Evolutionary conservation across 371 early-diverging fungal genomes (phyloP), one percentile per base, ranked within the genome.

Genomic region (Mortierella sp.): DNA sequence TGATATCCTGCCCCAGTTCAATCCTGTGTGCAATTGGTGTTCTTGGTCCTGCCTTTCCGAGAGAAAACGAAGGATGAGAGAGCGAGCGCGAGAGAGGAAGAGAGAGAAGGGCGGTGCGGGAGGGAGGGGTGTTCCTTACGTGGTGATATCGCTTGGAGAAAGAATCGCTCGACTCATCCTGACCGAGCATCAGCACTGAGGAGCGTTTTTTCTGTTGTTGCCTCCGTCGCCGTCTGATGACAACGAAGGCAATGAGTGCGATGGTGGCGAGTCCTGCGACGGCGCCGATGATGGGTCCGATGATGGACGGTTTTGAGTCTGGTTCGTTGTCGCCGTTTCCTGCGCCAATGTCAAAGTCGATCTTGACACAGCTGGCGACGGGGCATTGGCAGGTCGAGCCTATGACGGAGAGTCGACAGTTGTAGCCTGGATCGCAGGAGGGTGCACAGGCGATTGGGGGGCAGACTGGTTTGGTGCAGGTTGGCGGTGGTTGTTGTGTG

Each of bases 241-340:
- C 70, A 68, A 83, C 44, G 29, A 75, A 58, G 0, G 69, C 79
- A 43, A 78, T 66, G 2, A 69, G 22, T 29, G 67, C 64, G 10
- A 78, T 53, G 11, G 73, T 66, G 13, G 40, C 68, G 34, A 81
- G 34, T 4, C 74, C 82, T 26, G 76, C 74, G 40, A 81, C 26
- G 22, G 70, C 63, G 9, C 83, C 83, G 22, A 83, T n/a, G 39
- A 83, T 67, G 22, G 83, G 79, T 2, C 76, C 83, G 9, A 83
- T 64, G 11, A 74, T 43, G 2, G 75, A 79, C 26, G 45, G 6
- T 9, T 41, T 48, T 1, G 74, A 68, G 52, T n/a, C 29, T 1
- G 2, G 1, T 37, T n/a, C 22, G n/a, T 58, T 7, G 64, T 63
- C 44, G 66, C 65, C 67, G 39, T 71, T 73, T n/a, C 41, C 77